Base-by-base conservation (phyloP, 345 rosid genomes). In the Eutrema heterophyllum region DNA sequence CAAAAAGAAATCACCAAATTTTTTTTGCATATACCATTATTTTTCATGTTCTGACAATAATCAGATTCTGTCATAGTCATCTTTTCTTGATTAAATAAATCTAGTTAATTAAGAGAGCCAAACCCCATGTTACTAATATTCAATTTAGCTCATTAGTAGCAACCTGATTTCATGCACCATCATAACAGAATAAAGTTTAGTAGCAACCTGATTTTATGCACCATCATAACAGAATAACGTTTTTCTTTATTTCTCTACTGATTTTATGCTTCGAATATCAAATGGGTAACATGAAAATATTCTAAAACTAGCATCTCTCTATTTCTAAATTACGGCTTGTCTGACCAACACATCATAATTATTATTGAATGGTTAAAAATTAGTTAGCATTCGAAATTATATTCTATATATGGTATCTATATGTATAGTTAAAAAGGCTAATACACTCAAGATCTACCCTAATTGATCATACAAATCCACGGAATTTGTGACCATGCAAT, bases 61-160 rank as follows among this genome's bases (percentile, higher is more conserved):
- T 56, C 11, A 73, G 65, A 73, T 73, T 66, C 39, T 64, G 15
- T 30, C 27, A 12, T 54, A 54, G 32, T 73, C 57, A 56, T 66
- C 65, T 65, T 32, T 35, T 64, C 16, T 72, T 63, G 55, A 54
- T 44, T n/a, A 43, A 32, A 72, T 13, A 52, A 32, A 32, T 43
- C 3, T 61, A 50, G 52, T 36, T 56, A 48, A 46, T 35, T 15
- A 44, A 32, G 55, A 32, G 65, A 64, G 30, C 41, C 50, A 46
- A 56, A 54, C 16, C 49, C 57, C 78, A 73, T 73, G 50, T 73
- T 65, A 73, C 65, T 5, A 18, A 56, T 35, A 55, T 54, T 73
- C 18, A 64, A 2, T 64, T 9, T 24, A 54, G 64, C 24, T 53
- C 7, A 40, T 72, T 39, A 16, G 36, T 32, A 63, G 54, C 70